A percentile compares a stretch with the other conserved stretches of the same genome.
Conservation (phyloP, 2,329 filamentous ascomycete species). For the Chalaropsis thielavioides region DNA sequence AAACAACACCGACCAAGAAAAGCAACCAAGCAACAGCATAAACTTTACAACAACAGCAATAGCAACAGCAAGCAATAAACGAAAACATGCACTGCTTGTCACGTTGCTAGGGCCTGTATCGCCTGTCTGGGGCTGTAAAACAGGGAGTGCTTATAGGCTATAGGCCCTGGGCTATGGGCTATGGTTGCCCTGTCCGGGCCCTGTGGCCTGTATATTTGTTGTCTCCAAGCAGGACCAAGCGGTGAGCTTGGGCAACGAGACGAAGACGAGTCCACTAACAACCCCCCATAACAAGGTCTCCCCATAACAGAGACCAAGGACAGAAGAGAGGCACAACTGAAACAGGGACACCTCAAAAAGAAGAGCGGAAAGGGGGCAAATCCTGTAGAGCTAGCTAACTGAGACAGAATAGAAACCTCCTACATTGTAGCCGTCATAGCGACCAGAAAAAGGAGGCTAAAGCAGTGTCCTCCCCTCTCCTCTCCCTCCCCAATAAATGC, state of each 20-base stretch:
- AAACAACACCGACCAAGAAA: not conserved
- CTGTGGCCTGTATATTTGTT: not conserved
- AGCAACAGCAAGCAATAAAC: not conserved
- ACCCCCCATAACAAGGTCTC: not conserved
- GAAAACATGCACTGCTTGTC: no score
- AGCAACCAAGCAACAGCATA: conserved; percentile 6
- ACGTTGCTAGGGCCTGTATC: not conserved
- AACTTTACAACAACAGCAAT: not conserved
- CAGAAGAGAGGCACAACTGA: not conserved
- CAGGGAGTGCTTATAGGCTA: not conserved
- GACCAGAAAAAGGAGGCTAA: not conserved
- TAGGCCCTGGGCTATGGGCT: not conserved
- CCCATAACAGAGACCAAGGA: not conserved
- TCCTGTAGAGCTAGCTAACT: not conserved
- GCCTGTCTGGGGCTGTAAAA: not conserved
- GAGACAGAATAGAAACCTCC: not conserved
- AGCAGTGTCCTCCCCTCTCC: not conserved
- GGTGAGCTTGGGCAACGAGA: not conserved
- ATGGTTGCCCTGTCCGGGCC: not conserved
- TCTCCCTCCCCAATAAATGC: no score
- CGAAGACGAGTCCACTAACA: not conserved
- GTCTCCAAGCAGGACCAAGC: conserved; percentile 1
- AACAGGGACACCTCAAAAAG: not conserved
- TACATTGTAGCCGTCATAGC: not conserved
- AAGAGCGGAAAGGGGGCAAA: not conserved